These are phyloP conservation scores for Skeletonema potamos DNA, from an alignment of 108 stramenopile species.

Conservation along the genomic window DNA sequence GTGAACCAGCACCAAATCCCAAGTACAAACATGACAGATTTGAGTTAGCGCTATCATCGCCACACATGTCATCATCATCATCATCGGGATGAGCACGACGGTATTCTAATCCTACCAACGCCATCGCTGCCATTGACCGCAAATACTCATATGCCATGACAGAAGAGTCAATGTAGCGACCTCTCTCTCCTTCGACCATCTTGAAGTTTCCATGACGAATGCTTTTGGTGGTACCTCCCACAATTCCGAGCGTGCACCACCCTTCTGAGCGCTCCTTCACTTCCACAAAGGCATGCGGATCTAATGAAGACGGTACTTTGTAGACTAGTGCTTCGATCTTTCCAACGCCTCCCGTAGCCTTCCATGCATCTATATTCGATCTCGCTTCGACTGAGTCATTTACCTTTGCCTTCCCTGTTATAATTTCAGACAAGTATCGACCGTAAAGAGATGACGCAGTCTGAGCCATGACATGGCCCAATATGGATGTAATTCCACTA, in stretches of 20 bases:
- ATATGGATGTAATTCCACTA: background rate
- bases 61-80: too few relatives aligned
- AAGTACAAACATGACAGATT: slow-evolving; percentile 8
- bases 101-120: slow-evolving; percentile 1
- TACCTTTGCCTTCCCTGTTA: background rate
- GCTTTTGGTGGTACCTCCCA: background rate
- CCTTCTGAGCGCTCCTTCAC: slow-evolving; percentile 3
- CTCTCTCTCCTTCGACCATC: background rate
- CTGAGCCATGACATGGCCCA: background rate
- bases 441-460: background rate
- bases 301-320: background rate
- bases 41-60: background rate
- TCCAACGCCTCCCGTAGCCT: background rate
- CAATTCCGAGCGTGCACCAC: slow-evolving; percentile 12
- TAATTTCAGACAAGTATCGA: background rate
- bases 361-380: background rate
- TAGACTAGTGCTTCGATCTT: background rate
- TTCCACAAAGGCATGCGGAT: slow-evolving; percentile 7
- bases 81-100: background rate
- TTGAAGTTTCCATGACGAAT: slow-evolving; percentile 12
- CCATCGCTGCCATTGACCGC: slow-evolving; percentile 1
- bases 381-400: background rate
- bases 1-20: slow-evolving; percentile 15
- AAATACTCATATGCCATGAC: slow-evolving; percentile 7
- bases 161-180: background rate